A percentile compares a stretch with the other conserved stretches of the same genome.
These are phyloP conservation scores for Eleusine indica DNA, from an alignment of 176 grass and related monocot species.

Conservation along the genomic window DNA sequence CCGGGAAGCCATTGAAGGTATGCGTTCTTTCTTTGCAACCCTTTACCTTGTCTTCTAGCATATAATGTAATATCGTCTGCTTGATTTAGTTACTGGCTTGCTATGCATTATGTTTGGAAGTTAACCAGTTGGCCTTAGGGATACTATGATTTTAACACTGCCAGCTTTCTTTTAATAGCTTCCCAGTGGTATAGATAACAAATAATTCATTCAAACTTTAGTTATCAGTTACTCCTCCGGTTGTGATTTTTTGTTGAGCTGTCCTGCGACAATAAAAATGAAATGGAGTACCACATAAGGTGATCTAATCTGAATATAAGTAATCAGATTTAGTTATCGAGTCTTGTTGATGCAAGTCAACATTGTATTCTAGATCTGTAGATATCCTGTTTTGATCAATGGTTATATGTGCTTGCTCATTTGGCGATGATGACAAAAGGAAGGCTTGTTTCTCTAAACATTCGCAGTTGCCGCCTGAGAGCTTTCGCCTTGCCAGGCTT, in stretches of 20 bases:
- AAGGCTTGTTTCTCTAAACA: constrained; percentile 17
- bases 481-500: not conserved
- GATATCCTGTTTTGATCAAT: not conserved
- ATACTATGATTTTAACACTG: not conserved
- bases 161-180: not conserved
- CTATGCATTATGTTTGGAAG: not conserved
- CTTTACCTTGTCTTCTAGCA: not conserved
- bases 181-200: not conserved
- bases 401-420: not conserved
- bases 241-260: no score
- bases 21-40: not conserved
- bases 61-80: not conserved
- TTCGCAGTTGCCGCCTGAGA: not conserved
- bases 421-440: not conserved
- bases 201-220: not conserved
- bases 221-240: not conserved
- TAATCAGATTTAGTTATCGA: not conserved
- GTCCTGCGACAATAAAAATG: no score
- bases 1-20: constrained; percentile 40
- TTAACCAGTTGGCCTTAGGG: not conserved
- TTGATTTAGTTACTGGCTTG: not conserved
- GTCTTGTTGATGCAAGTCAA: not conserved
- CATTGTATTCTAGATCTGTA: not conserved
- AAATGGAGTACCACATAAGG: not conserved
- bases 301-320: no score